Evolutionary conservation across 148 eudicot genomes (phyloP).

Genomic region (Drosera capensis): DNA sequence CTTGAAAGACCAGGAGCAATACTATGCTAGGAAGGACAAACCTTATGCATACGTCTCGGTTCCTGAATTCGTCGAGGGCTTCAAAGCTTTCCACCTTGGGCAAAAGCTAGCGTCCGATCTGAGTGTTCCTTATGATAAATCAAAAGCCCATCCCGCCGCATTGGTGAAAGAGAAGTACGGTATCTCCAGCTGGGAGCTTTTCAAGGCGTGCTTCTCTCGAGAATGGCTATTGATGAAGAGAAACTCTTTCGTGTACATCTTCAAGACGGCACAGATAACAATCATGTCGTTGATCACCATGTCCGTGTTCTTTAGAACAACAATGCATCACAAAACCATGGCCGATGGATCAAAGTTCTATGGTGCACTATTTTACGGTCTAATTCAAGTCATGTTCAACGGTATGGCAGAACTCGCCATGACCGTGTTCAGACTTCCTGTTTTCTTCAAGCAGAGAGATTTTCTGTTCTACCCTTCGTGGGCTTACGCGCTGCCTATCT

Average conservation of each 20-base stretch:
- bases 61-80: constrained; percentile 33
- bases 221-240: constrained; percentile 73
- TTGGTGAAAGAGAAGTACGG: constrained; percentile 46
- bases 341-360: constrained; percentile 42
- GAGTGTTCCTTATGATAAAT: constrained; percentile 39
- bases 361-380: constrained; percentile 58
- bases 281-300: constrained; percentile 44
- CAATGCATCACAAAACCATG: constrained; percentile 34
- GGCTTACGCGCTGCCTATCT: constrained; percentile 61
- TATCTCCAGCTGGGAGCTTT: constrained; percentile 40
- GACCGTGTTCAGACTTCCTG: constrained; percentile 46
- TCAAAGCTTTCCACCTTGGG: constrained; percentile 38
- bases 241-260: constrained; percentile 43
- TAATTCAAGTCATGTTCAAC: constrained; percentile 50
- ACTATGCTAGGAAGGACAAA: constrained; percentile 34
- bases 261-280: constrained; percentile 61
- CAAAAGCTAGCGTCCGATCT: constrained; percentile 28
- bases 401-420: constrained; percentile 62
- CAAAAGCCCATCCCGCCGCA: constrained; percentile 46
- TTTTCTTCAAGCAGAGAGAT: constrained; percentile 63
- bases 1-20: constrained; percentile 65
- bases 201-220: constrained; percentile 53
- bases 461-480: constrained; percentile 52
- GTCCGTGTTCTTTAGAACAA: constrained; percentile 47
- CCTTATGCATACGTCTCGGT: constrained; percentile 36